A percentile compares a stretch with the other conserved stretches of the same genome.
These are phyloP conservation scores for Salix dunnii DNA, from an alignment of 345 rosid genomes.

Conservation along the genomic window DNA sequence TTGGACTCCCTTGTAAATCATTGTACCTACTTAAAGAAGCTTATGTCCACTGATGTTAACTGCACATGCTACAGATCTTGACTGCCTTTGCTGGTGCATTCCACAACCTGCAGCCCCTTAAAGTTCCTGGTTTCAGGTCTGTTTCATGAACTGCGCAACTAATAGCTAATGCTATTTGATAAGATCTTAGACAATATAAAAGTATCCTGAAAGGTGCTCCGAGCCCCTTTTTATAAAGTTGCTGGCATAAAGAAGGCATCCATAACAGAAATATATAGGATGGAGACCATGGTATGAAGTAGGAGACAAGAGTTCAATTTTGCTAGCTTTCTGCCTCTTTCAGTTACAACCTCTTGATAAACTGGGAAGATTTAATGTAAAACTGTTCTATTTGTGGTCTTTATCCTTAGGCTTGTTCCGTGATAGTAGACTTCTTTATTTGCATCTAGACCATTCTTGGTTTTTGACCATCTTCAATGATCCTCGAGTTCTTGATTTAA, in stretches of 20 bases:
- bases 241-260: not conserved
- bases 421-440: not conserved
- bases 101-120: constrained; percentile 85
- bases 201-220: not conserved
- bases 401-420: not conserved
- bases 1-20: not conserved
- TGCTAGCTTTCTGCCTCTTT: not conserved
- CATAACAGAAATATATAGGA: not conserved
- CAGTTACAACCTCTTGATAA: not conserved
- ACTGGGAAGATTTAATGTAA: not conserved
- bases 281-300: not conserved
- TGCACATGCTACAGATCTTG: constrained; percentile 56
- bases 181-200: not conserved
- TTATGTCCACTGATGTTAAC: constrained; percentile 14
- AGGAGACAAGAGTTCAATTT: not conserved
- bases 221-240: not conserved
- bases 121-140: constrained; percentile 92
- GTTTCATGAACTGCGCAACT: constrained; percentile 17
- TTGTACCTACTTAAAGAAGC: not conserved
- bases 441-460: not conserved
- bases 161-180: not conserved
- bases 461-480: not conserved
- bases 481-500: not conserved
- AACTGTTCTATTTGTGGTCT: not conserved
- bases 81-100: constrained; percentile 81